Conservation (phyloP, 2,329 filamentous ascomycete genomes). For the Cladosporium sp. region DNA sequence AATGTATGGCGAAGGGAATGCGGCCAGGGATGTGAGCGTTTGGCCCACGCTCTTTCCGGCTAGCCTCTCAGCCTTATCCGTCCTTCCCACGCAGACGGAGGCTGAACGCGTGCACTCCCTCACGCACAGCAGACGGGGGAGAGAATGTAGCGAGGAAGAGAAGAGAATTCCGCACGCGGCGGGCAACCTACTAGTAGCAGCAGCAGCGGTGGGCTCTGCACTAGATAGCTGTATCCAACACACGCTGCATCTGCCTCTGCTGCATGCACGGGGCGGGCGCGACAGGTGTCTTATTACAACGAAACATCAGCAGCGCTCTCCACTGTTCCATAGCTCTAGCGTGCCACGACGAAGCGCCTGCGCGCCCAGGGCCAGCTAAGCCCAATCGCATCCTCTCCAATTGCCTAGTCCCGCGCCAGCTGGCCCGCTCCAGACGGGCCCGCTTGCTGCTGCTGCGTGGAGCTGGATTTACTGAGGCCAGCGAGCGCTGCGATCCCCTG, state of each 20-base stretch:
- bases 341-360: not conserved
- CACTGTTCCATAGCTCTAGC: slow-evolving; percentile 1
- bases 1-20: slow-evolving; percentile 1
- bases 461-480: no score
- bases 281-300: slow-evolving; percentile 9
- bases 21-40: slow-evolving; percentile 1
- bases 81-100: not conserved
- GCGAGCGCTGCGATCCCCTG: not conserved
- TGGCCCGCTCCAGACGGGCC: no score
- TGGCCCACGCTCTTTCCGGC: not conserved
- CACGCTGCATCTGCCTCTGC: not conserved
- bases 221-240: not conserved
- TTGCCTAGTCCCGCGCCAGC: no score
- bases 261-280: not conserved
- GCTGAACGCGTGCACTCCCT: not conserved
- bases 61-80: slow-evolving; percentile 4
- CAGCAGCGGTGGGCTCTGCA: not conserved
- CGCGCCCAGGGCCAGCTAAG: no score
- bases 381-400: not conserved
- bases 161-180: not conserved
- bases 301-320: not conserved
- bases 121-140: not conserved
- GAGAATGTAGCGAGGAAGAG: not conserved
- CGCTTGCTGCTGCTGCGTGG: no score
- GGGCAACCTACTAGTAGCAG: not conserved